Base-by-base conservation (phyloP, 2,329 filamentous ascomycete genomes). In the Aspergillus persii region DNA sequence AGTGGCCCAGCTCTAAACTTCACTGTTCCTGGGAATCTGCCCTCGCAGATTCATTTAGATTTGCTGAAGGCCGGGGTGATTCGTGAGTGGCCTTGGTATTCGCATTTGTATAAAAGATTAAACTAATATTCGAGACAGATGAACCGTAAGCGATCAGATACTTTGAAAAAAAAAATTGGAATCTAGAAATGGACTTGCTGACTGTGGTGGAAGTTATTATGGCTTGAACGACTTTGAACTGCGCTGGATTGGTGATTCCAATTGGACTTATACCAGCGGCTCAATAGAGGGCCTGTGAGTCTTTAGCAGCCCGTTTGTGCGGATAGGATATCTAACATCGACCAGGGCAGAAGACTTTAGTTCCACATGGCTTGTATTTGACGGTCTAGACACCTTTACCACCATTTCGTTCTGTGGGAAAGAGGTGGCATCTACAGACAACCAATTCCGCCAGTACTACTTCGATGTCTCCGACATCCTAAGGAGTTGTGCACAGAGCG, bases 391-490 rank as follows among this genome's bases (percentile, higher is more conserved):
- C 62, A 88, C 85, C 0, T 87, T 86, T 63, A 77, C 84, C 5
- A 81, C 80, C 8, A 80, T 88, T 50, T 75, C 77, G 6, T 75
- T 88, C 39, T 88, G 85, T 62, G 80, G 78, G 0, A 69, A 83
- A 26, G 73, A 79, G 54, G 78, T 88, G 3, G 85, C 82, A 2
- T 78, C 77, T 6, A 86, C 85, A 0, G 79, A 86, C 65, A 87
- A 87, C 61, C 85, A 87, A 67, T 88, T 88, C 65, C 78, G 84
- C 1, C 84, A 88, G 66, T 87, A 85, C 69, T 79, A 78, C 46
- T 87, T 86, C 59, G 81, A 87, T 51, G 76, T 87, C 2, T 81
- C 84, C 0, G 65, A 76, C 4, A 71, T 79, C 7, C 60, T 86
- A 7, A 64, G 62, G 2, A 68, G 68, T 0, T 86, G 83, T 68